These are phyloP conservation scores for Phytophthora uliginosa DNA, from an alignment of 352 stramenopile genomes.

Conservation along the genomic window DNA sequence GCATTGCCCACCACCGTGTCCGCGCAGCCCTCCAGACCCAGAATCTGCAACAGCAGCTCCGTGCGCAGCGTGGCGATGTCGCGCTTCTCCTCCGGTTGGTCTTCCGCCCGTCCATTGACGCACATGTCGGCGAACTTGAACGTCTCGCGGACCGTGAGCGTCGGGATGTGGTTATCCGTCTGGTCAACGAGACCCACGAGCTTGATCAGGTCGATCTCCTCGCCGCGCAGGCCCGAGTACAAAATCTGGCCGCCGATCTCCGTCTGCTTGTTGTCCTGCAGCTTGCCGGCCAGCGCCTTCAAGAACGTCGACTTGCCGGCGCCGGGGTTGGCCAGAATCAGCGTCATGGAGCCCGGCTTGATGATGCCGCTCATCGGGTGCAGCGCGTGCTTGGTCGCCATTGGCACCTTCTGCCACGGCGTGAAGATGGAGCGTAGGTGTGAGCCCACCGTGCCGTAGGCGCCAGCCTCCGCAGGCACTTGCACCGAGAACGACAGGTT, in stretches of 20 bases:
- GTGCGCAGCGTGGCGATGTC: constrained; percentile 75
- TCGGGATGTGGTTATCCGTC: constrained; percentile 91
- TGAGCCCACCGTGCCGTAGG: constrained; percentile 60
- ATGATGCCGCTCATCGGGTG: constrained; percentile 81
- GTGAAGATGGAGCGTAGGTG: constrained; percentile 61
- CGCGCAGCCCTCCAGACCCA: constrained; percentile 92
- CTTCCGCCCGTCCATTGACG: constrained; percentile 66
- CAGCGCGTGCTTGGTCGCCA: constrained; percentile 50
- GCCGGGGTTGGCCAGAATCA: constrained; percentile 61
- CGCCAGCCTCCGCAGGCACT: constrained; percentile 50
- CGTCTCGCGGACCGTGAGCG: constrained; percentile 94
- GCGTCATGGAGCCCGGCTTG: constrained; percentile 42
- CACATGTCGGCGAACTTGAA: constrained; percentile 95
- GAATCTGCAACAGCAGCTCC: constrained; percentile 78
- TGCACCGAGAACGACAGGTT: constrained; percentile 78
- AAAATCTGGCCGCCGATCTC: constrained; percentile 54
- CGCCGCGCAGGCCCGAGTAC: constrained; percentile 52
- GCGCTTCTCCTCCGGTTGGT: constrained; percentile 79
- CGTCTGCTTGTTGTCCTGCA: constrained; percentile 46
- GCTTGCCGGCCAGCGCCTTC: constrained; percentile 67
- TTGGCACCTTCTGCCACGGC: constrained; percentile 54
- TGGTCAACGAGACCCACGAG: constrained; percentile 73
- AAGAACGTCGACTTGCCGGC: constrained; percentile 79
- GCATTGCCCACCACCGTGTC: constrained; percentile 95
- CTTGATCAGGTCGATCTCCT: constrained; percentile 70